These are phyloP conservation scores for Erysimum cheiri DNA, from an alignment of 441 rosid genomes.

Conservation along the genomic window DNA sequence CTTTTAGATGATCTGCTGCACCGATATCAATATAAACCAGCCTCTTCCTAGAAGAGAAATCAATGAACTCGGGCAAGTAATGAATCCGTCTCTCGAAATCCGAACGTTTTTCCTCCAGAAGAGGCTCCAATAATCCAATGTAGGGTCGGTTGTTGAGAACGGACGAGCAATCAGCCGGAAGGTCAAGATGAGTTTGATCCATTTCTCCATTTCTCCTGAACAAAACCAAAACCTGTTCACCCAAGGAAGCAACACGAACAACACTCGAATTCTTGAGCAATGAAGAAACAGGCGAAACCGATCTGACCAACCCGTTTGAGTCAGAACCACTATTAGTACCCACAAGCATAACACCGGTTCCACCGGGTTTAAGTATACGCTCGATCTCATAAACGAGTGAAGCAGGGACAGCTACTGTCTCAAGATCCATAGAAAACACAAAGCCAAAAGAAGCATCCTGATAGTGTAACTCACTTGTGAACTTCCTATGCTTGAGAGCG, in stretches of 20 bases:
- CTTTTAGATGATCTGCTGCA: slow-evolving; percentile 56
- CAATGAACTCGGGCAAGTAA: slow-evolving; percentile 64
- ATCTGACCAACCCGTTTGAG: slow-evolving; percentile 62
- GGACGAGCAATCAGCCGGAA: slow-evolving; percentile 65
- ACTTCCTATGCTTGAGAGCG: slow-evolving; percentile 60
- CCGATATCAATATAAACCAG: slow-evolving; percentile 69
- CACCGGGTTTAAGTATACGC: slow-evolving; percentile 72
- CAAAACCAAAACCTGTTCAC: slow-evolving; percentile 65
- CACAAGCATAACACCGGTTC: slow-evolving; percentile 76
- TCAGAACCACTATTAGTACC: slow-evolving; percentile 47
- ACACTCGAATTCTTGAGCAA: slow-evolving; percentile 68
- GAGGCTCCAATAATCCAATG: slow-evolving; percentile 62
- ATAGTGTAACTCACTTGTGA: slow-evolving; percentile 54
- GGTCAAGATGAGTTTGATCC: slow-evolving; percentile 48
- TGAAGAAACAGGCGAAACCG: slow-evolving; percentile 71
- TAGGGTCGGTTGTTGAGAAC: slow-evolving; percentile 48
- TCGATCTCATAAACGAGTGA: slow-evolving; percentile 74
- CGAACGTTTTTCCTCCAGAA: slow-evolving; percentile 46
- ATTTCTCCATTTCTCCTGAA: slow-evolving; percentile 58
- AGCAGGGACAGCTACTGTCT: slow-evolving; percentile 64
- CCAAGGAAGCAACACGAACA: slow-evolving; percentile 62
- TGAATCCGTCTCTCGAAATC: slow-evolving; percentile 53
- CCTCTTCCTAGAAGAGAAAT: slow-evolving; percentile 54
- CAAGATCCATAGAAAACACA: slow-evolving; percentile 65
- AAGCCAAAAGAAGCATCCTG: slow-evolving; percentile 68